Evolutionary conservation across 2,329 filamentous ascomycete species (phyloP).

Genomic region (Sarocladium oryzae): DNA sequence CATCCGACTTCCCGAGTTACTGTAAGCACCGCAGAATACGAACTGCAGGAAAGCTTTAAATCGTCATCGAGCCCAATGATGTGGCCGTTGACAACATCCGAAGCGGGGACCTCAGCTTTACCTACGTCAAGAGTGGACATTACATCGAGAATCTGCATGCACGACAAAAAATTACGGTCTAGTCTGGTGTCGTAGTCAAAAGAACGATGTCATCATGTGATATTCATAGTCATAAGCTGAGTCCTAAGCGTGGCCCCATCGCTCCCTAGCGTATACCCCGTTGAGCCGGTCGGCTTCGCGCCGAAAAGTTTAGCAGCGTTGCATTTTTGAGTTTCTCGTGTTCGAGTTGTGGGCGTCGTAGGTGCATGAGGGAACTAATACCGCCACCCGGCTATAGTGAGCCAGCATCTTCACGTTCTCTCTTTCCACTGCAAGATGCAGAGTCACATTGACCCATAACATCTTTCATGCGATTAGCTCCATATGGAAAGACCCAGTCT

Average conservation of each 20-base stretch:
- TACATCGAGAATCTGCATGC: too few species aligned
- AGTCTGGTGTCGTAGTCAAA: background rate
- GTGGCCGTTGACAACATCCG: background rate
- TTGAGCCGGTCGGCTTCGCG: background rate
- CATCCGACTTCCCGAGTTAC: constrained; percentile 1
- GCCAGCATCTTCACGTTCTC: background rate
- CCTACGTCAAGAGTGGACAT: background rate
- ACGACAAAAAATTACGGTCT: too few species aligned
- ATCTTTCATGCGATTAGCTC: background rate
- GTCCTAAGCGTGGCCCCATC: too few species aligned
- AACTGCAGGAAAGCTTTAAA: background rate
- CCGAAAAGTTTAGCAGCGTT: background rate
- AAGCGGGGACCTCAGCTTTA: background rate
- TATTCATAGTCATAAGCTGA: background rate
- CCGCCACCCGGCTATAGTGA: background rate
- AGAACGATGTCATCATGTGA: background rate
- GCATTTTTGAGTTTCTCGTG: constrained; percentile 5
- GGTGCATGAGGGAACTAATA: background rate
- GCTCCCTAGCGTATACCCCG: too few species aligned
- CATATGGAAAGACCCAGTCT: background rate
- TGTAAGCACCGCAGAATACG: background rate
- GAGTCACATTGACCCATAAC: background rate
- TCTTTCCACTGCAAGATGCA: background rate
- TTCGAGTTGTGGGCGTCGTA: background rate
- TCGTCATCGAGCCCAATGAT: background rate